Evolutionary conservation across 768 basidiomycete genomes (phyloP).

Genomic region (Ramaria sp.): DNA sequence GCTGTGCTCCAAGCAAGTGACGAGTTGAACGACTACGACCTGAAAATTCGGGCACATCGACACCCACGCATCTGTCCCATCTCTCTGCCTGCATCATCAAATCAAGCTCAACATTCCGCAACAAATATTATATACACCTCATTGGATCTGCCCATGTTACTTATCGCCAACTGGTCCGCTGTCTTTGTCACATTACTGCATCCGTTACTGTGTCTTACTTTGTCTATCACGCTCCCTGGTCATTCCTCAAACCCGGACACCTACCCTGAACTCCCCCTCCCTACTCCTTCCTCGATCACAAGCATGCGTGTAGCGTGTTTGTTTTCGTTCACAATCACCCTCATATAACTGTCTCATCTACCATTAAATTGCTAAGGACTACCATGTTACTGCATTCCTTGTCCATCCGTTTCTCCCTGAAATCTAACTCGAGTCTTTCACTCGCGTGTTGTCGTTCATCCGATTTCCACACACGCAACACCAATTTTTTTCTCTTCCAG

Average conservation of each 20-base stretch:
- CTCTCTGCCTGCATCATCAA: not conserved
- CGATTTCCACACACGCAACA: not conserved
- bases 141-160: not conserved
- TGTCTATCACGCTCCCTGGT: not conserved
- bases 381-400: not conserved
- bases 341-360: too few species aligned
- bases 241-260: not conserved
- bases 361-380: not conserved
- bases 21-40: not conserved
- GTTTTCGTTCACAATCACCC: too few species aligned
- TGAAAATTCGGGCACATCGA: not conserved
- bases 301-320: too few species aligned
- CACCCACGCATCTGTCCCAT: not conserved
- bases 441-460: not conserved
- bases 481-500: too few species aligned
- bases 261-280: too few species aligned
- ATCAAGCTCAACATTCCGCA: not conserved
- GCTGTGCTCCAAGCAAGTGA: not conserved
- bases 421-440: not conserved
- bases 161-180: conserved; percentile 4
- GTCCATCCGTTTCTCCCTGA: not conserved
- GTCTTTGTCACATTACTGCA: not conserved
- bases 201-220: not conserved
- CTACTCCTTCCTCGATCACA: too few species aligned
- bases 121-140: not conserved